A percentile compares a stretch with the other conserved stretches of the same genome.
Evolutionary conservation across 2,329 filamentous ascomycete species (phyloP).

Genomic region (Lasiodiplodia hormozganensis): DNA sequence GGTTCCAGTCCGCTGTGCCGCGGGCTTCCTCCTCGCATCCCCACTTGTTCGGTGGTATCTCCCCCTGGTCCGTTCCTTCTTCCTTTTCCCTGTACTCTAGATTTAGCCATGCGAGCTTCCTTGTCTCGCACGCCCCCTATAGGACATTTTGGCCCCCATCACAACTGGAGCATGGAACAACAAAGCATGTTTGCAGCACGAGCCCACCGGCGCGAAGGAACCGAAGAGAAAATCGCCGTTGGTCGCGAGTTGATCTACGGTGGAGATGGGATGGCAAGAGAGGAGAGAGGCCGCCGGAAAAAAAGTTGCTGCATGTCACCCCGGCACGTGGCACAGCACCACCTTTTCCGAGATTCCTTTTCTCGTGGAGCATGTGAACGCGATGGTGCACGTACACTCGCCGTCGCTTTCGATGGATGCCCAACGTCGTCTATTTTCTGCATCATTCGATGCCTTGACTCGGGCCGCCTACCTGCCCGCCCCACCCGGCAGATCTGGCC

Average conservation of each 20-base stretch:
- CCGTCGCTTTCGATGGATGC: not conserved
- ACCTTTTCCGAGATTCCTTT: not conserved
- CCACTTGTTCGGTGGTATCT: not conserved
- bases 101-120: not conserved
- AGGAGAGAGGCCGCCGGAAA: not conserved
- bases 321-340: not conserved
- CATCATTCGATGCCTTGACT: not conserved
- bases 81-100: not conserved
- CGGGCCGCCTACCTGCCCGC: not conserved
- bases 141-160: not conserved
- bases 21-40: not conserved
- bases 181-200: not conserved
- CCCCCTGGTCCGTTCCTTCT: not conserved
- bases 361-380: not conserved
- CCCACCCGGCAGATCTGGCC: not conserved
- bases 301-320: not conserved
- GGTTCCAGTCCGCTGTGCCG: not conserved
- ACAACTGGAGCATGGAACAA: not conserved
- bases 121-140: not conserved
- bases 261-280: not conserved
- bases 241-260: conserved; percentile 2
- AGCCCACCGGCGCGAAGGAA: not conserved
- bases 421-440: conserved; percentile 1
- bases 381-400: not conserved
- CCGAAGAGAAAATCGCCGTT: not conserved